These are phyloP conservation scores for Aspergillus bertholletiae DNA, from an alignment of 495 filamentous ascomycete genomes.

Conservation along the genomic window DNA sequence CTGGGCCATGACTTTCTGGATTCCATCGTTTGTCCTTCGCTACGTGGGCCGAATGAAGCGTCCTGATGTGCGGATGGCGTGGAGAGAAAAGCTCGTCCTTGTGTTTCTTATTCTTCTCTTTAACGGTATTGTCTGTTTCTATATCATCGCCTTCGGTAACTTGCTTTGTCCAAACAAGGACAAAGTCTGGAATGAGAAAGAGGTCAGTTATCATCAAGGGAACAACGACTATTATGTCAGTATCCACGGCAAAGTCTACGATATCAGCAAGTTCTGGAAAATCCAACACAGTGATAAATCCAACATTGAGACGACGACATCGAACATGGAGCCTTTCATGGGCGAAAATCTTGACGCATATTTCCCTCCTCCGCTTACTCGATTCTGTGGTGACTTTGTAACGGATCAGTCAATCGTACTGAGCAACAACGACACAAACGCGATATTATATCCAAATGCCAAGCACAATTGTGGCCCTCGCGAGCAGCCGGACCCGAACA, in stretches of 20 bases:
- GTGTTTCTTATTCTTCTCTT: slow-evolving; percentile 75
- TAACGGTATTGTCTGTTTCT: slow-evolving; percentile 85
- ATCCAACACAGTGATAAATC: slow-evolving; percentile 77
- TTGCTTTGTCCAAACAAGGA: slow-evolving; percentile 87
- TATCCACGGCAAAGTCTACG: slow-evolving; percentile 86
- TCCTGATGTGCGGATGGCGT: slow-evolving; percentile 94
- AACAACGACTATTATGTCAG: slow-evolving; percentile 83
- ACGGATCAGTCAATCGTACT: slow-evolving; percentile 49
- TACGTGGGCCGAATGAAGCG: slow-evolving; percentile 93
- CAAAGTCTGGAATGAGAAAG: slow-evolving; percentile 77
- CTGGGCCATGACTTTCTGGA: slow-evolving; percentile 91
- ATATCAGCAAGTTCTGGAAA: slow-evolving; percentile 84
- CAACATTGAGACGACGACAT: slow-evolving; percentile 51
- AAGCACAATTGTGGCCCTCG: slow-evolving; percentile 66
- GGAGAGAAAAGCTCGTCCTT: slow-evolving; percentile 90
- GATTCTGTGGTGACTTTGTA: slow-evolving; percentile 68
- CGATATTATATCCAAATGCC: slow-evolving; percentile 40
- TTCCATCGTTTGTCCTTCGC: slow-evolving; percentile 79
- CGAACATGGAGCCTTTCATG: slow-evolving; percentile 71
- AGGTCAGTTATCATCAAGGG: slow-evolving; percentile 69
- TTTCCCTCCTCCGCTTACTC: slow-evolving; percentile 74
- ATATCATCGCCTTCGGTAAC: slow-evolving; percentile 81
- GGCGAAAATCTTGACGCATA: slow-evolving; percentile 79
- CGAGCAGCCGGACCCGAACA: slow-evolving; percentile 45
- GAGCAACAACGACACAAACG: slow-evolving; percentile 57